These are phyloP conservation scores for Solanum appendiculatum DNA, from an alignment of 257 asterid genomes.

Conservation along the genomic window DNA sequence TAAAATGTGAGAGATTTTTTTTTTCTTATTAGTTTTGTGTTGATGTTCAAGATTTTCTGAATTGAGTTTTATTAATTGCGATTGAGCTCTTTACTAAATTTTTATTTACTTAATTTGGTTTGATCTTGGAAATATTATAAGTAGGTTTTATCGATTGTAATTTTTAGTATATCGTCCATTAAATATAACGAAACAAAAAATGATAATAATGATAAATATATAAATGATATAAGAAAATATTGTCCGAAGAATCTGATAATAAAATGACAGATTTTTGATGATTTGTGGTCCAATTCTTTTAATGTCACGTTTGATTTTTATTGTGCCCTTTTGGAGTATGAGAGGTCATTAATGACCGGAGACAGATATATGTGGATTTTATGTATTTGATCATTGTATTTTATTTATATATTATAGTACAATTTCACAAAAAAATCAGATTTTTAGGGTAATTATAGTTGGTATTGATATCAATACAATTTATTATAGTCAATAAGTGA, in stretches of 20 bases:
- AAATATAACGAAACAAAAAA: accelerated
- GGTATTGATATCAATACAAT: background rate
- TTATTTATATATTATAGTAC: background rate
- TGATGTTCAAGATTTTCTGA: background rate
- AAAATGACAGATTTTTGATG: background rate
- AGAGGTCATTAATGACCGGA: background rate
- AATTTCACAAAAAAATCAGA: background rate
- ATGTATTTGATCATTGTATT: background rate
- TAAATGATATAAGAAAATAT: background rate
- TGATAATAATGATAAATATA: background rate
- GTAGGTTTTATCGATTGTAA: background rate
- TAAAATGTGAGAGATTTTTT: background rate
- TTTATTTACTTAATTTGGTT: background rate
- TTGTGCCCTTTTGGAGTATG: background rate
- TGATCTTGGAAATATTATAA: too few species aligned
- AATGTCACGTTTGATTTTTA: background rate
- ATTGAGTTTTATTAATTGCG: background rate
- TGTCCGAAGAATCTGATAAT: background rate
- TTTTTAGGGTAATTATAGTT: background rate
- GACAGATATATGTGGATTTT: background rate
- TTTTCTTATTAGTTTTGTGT: background rate
- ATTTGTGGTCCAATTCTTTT: background rate
- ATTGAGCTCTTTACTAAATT: background rate
- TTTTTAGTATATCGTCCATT: background rate
- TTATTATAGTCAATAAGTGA: background rate